A percentile compares a stretch with the other conserved stretches of the same genome.
Evolutionary conservation across 2,329 filamentous ascomycete genomes (phyloP).

Genomic region (Lasiodiplodia hormozganensis): DNA sequence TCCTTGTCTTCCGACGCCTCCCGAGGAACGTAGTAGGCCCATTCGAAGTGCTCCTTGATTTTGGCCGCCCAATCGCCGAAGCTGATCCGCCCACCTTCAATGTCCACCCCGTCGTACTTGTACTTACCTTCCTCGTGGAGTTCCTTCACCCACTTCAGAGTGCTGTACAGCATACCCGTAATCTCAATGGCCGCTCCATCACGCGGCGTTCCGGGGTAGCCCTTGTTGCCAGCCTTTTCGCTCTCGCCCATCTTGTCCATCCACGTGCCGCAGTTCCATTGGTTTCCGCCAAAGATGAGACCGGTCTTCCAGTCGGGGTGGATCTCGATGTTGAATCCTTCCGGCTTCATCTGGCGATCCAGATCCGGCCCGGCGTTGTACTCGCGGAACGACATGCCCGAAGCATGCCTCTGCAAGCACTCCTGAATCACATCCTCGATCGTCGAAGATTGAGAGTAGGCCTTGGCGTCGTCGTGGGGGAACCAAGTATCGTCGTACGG

Average conservation of each 20-base stretch:
- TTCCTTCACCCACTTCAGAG: constrained; percentile 77
- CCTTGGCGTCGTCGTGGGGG: constrained; percentile 76
- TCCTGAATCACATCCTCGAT: constrained; percentile 93
- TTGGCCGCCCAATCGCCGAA: constrained; percentile 80
- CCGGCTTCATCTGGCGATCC: constrained; percentile 90
- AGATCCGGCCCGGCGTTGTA: constrained; percentile 89
- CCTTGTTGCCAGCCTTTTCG: constrained; percentile 86
- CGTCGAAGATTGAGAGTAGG: constrained; percentile 84
- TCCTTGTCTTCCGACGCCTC: constrained; percentile 72
- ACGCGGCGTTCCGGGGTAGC: constrained; percentile 92
- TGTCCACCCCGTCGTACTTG: constrained; percentile 74
- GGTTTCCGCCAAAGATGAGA: constrained; percentile 91
- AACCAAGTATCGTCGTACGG: constrained; percentile 98
- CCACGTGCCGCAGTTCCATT: constrained; percentile 96
- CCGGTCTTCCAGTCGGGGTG: constrained; percentile 91
- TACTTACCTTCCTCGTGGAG: constrained; percentile 74
- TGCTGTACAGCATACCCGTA: constrained; percentile 90
- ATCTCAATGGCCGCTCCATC: constrained; percentile 97
- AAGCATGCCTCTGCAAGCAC: constrained; percentile 87
- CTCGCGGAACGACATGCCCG: constrained; percentile 89
- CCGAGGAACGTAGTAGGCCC: constrained; percentile 84
- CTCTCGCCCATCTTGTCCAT: constrained; percentile 99
- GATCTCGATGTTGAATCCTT: constrained; percentile 92
- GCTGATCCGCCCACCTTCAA: constrained; percentile 68
- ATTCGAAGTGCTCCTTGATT: constrained; percentile 87